phyloP scores from a whole-genome alignment of 352 stramenopile species.

The Globisporangium viniferum region DNA sequence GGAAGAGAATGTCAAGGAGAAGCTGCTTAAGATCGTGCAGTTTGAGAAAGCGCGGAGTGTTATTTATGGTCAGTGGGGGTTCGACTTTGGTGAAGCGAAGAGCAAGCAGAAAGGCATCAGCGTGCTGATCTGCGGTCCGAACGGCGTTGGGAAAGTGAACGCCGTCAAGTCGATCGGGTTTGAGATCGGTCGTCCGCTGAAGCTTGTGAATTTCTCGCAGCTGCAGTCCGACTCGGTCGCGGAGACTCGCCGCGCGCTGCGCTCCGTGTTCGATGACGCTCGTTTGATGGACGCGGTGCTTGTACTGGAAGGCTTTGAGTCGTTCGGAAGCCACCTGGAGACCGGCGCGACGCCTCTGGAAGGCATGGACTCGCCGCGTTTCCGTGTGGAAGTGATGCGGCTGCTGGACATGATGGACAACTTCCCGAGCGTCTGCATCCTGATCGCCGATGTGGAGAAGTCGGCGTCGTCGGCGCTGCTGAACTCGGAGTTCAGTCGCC shows the following conservation, averaged over 20 bases:
- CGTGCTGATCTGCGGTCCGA: conserved; percentile 64
- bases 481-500: conserved; percentile 67
- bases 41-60: conserved; percentile 85
- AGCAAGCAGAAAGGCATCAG: conserved; percentile 85
- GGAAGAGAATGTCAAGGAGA: conserved; percentile 58
- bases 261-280: conserved; percentile 84
- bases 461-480: conserved; percentile 38
- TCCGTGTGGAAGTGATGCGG: conserved; percentile 71
- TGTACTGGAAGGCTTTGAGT: conserved; percentile 85
- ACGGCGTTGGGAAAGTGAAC: conserved; percentile 73
- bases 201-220: conserved; percentile 78
- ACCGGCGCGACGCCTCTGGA: conserved; percentile 44
- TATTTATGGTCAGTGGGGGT: conserved; percentile 85
- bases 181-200: conserved; percentile 77
- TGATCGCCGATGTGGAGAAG: conserved; percentile 70
- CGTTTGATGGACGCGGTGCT: conserved; percentile 84
- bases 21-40: conserved; percentile 65
- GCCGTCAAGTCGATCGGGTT: conserved; percentile 80
- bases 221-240: conserved; percentile 69
- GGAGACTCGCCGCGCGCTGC: conserved; percentile 73
- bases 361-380: conserved; percentile 66
- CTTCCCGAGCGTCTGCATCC: conserved; percentile 78
- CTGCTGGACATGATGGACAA: conserved; percentile 75
- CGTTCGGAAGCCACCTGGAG: conserved; percentile 78
- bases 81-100: conserved; percentile 77